Evolutionary conservation across 2,329 filamentous ascomycete genomes (phyloP).

Genomic region (Mycosphaerella arachidis): DNA sequence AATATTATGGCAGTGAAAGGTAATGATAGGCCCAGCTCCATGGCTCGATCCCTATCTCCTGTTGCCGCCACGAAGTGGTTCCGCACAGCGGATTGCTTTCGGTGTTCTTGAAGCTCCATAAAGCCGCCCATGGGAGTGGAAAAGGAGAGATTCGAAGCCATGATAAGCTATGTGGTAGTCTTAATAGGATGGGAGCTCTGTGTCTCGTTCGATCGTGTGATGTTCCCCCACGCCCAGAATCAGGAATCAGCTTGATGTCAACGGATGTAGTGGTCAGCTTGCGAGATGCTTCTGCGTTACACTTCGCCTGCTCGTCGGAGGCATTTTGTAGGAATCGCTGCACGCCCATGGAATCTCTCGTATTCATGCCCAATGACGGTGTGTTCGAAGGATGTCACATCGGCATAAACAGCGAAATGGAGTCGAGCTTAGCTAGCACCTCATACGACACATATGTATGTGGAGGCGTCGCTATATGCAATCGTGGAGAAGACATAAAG

Average conservation of each 20-base stretch:
- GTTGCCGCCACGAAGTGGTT: conserved; percentile 7
- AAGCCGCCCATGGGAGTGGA: background rate
- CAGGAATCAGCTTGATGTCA: background rate
- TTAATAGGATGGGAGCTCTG: background rate
- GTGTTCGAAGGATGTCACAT: background rate
- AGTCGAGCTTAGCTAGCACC: background rate
- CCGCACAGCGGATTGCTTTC: background rate
- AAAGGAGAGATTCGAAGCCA: background rate
- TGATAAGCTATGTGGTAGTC: background rate
- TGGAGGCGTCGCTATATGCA: background rate
- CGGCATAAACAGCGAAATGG: background rate
- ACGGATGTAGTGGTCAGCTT: background rate
- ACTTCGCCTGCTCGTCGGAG: background rate
- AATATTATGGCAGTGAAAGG: too few relatives aligned
- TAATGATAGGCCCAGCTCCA: background rate
- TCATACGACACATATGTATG: background rate
- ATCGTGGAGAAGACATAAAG: background rate
- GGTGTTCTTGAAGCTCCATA: background rate
- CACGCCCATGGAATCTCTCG: background rate
- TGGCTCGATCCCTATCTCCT: background rate
- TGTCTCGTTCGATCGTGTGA: background rate
- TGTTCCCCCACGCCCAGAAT: background rate
- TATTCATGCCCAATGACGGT: conserved; percentile 1
- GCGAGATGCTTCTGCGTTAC: background rate
- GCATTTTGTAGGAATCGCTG: too few relatives aligned